Evolutionary conservation across 352 stramenopile genomes (phyloP), one percentile per base, ranked within the genome.

Genomic region (Pseudoperonospora humuli): DNA sequence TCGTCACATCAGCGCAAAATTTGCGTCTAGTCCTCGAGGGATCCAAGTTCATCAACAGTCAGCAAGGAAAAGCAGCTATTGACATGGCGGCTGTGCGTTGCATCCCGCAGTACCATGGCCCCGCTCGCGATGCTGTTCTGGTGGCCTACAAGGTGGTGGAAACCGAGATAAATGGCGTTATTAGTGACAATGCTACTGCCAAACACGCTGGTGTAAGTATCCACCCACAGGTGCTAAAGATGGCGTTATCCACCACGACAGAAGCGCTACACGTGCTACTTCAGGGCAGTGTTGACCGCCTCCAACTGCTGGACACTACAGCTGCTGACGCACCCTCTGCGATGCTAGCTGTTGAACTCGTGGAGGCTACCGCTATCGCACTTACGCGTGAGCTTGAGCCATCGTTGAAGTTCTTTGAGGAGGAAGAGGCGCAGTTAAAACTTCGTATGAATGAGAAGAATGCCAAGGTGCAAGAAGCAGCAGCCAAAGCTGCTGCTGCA

Each of bases 11-110:
- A 28, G 87, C 87, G 17, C 63, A 74, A 27, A 79, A 93, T 56
- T 40, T 96, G 39, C 83, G 86, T 9, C 50, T 93, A 17, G 84
- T 96, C 67, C 66, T 96, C 23, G 84, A 95, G 38, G 80, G 74
- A 36, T 96, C 86, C 45, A 93, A 90, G 69, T 74, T 71, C 24
- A 51, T 85, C 15, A 91, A 84, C 58, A 64, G 71, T 27, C 52
- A 62, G 39, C 67, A 69, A 36, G 70, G n/a, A n/a, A n/a, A 74
- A 5, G 57, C 34, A 5, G 47, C 21, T 10, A 53, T 54, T 13
- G 64, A 74, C 37, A 46, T 61, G 21, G 62, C 76, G 7, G 69
- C 60, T 18, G 45, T 87, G 26, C 61, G 72, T 31, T 77, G 64
- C 55, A 75, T 91, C 40, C 84, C 84, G 35, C 79, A 95, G 59